Percentiles rank a stretch among this genome's conserved stretches.
phyloP scores from a whole-genome alignment of 345 rosid species.

The Moricandia moricandioides region DNA sequence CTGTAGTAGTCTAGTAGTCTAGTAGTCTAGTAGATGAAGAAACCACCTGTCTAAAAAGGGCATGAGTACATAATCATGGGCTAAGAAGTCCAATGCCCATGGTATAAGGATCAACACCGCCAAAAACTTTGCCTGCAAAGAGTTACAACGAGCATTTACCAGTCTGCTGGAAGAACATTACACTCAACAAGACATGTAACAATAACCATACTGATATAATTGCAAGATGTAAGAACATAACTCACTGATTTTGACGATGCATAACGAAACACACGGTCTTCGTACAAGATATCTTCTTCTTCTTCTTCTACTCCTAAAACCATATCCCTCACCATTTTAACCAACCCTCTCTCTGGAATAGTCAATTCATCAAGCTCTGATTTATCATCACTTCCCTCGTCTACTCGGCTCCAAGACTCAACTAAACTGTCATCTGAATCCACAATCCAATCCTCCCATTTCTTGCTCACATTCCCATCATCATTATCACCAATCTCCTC shows the following conservation, averaged over 20 bases:
- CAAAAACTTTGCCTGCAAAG: slow-evolving; percentile 79
- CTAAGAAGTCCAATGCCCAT: slow-evolving; percentile 79
- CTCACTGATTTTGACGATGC: slow-evolving; percentile 82
- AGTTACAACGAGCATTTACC: slow-evolving; percentile 29
- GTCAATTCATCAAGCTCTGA: slow-evolving; percentile 34
- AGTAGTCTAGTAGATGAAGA: background rate
- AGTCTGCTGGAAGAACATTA: background rate
- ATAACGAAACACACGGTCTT: slow-evolving; percentile 83
- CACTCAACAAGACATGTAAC: background rate
- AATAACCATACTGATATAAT: background rate
- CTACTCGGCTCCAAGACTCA: slow-evolving; percentile 49
- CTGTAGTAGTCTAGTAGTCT: too few relatives aligned
- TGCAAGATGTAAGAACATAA: background rate
- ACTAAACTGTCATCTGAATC: slow-evolving; percentile 44
- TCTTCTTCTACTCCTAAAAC: slow-evolving; percentile 76
- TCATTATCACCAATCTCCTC: slow-evolving; percentile 38
- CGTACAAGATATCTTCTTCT: slow-evolving; percentile 82
- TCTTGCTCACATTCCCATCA: slow-evolving; percentile 46
- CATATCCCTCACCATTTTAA: slow-evolving; percentile 61
- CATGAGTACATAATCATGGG: slow-evolving; percentile 92
- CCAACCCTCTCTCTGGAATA: slow-evolving; percentile 63
- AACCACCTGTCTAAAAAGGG: slow-evolving; percentile 89
- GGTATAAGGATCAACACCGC: slow-evolving; percentile 74
- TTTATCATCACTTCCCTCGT: slow-evolving; percentile 32
- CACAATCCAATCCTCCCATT: slow-evolving; percentile 96